Evolutionary conservation across 805 yeast genomes (phyloP), one percentile per base, ranked within the genome.

Genomic region (Sugiyamaella chiloensis): DNA sequence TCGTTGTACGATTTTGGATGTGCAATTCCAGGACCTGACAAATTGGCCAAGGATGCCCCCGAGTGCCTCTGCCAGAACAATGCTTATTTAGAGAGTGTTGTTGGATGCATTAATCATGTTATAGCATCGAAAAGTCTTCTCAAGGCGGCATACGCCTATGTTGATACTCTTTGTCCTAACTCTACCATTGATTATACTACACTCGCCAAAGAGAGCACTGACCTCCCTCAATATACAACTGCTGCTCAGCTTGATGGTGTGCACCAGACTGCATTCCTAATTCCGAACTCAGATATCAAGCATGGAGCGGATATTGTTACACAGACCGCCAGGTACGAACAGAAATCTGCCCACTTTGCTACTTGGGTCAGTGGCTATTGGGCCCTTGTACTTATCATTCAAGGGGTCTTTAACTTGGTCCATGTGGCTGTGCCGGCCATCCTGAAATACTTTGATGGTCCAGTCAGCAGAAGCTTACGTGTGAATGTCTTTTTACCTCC

Each of bases 361-460:
- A 45, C 41, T n/a, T 50, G 42, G 23, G 24, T 42, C 12, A 35
- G 48, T 20, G 46, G 40, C 3, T 52, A 48, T 36, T 52, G 55
- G 53, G 41, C 47, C 8, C 3, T 40, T 5, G 31, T 40, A 6
- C 6, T 40, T 4, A 3, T 26, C 23, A 12, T 26, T 21, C 14
- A 26, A 14, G 16, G 32, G 2, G 9, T 40, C 23, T 7, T 24
- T 14, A 40, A 40, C 21, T 40, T 40, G 8, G 12, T 40, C n/a
- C 16, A 19, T 7, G 20, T 24, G 9, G 42, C 42, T 9, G 21
- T 16, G 7, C 42, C 42, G 2, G n/a, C 14, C 4, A n/a, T 40
- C 23, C 29, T 24, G 11, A 17, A 14, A 2, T 24, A 9, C 21
- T 24, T 24, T 30, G 32, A 42, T 19, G 37, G 24, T 17, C 8